Evolutionary conservation across 1,284 basidiomycete species (phyloP).

Genomic region (Ganoderma meredithae): DNA sequence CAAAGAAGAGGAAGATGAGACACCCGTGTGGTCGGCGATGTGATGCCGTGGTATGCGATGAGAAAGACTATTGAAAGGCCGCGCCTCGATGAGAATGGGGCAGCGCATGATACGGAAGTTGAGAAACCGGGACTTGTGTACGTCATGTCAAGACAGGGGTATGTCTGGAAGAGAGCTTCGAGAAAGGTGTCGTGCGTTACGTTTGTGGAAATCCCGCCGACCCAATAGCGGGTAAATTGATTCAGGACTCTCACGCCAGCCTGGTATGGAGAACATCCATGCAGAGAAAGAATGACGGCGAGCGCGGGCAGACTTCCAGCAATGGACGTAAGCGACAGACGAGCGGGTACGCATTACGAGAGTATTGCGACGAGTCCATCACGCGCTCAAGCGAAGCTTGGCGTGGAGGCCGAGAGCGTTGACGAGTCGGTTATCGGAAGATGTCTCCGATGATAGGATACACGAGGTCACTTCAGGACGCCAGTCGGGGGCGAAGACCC

Average conservation of each 20-base stretch:
- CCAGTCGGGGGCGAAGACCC: conserved; percentile 4
- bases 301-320: not conserved
- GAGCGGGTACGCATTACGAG: not conserved
- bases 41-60: not conserved
- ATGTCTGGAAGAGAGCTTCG: conserved; percentile 4
- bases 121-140: conserved; percentile 7
- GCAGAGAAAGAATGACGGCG: not conserved
- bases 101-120: conserved; percentile 3
- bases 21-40: not conserved
- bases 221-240: not conserved
- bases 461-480: not conserved
- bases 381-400: not conserved
- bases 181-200: not conserved
- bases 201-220: conserved; percentile 3
- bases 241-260: not conserved
- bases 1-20: conserved; percentile 3
- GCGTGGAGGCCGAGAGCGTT: not conserved
- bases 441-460: not conserved
- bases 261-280: not conserved
- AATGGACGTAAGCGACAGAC: conserved; percentile 7
- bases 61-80: not conserved
- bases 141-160: not conserved
- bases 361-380: not conserved
- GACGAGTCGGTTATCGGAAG: conserved; percentile 9
- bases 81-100: not conserved